Evolutionary conservation across 306 rosid species (phyloP).

Genomic region (Trifolium repens): DNA sequence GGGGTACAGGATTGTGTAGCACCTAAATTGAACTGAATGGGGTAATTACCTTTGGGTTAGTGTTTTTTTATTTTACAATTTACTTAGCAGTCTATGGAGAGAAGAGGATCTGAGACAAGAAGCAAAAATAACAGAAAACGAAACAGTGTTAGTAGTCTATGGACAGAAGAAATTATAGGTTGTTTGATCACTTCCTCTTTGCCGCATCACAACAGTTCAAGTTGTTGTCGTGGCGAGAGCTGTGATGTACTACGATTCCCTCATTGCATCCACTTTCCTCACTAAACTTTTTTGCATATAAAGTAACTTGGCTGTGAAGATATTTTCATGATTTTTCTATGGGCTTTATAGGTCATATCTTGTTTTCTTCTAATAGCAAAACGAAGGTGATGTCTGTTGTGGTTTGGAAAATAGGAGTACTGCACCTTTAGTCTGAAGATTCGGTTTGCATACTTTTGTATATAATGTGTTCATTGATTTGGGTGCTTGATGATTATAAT

Average conservation of each 20-base stretch:
- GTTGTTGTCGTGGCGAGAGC: neutral
- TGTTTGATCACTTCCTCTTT: slow-evolving; percentile 13
- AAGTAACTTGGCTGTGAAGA: neutral
- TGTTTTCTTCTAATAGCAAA: slow-evolving; percentile 26
- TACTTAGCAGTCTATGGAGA: no score
- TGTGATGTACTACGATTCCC: neutral
- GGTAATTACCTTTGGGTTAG: no score
- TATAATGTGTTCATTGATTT: slow-evolving; percentile 7
- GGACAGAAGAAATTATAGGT: neutral
- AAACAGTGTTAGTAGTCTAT: no score
- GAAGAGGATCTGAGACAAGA: no score
- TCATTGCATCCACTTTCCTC: neutral
- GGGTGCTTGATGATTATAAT: slow-evolving; percentile 15
- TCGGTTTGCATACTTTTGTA: slow-evolving; percentile 26
- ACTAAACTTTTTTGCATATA: neutral
- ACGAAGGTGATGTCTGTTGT: slow-evolving; percentile 4
- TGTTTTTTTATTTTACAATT: no score
- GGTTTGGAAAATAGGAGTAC: slow-evolving; percentile 18
- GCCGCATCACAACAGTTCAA: neutral
- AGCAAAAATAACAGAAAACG: no score
- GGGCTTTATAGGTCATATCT: neutral
- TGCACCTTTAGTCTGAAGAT: slow-evolving; percentile 9
- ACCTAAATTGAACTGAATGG: neutral
- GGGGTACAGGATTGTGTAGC: slow-evolving; percentile 12
- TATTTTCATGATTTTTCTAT: neutral